These are phyloP conservation scores for Coniferiporia weirii DNA, from an alignment of 1,284 basidiomycete genomes.

Conservation along the genomic window DNA sequence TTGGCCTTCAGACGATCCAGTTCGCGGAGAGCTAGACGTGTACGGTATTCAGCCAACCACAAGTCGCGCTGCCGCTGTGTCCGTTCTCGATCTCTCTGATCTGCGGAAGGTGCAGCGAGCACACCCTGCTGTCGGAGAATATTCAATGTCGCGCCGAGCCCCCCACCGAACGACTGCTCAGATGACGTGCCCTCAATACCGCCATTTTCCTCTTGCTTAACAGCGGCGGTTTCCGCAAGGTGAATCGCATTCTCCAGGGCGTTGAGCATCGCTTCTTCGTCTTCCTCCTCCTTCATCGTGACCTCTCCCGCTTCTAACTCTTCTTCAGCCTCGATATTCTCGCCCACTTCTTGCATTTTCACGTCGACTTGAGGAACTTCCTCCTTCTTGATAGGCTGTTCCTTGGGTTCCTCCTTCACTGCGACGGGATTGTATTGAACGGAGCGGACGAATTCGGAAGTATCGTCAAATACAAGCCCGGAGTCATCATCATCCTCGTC, in stretches of 20 bases:
- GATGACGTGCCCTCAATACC: conserved; percentile 51
- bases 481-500: conserved; percentile 48
- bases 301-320: conserved; percentile 80
- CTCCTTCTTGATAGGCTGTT: conserved; percentile 35
- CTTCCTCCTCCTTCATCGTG: conserved; percentile 71
- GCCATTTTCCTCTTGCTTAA: conserved; percentile 29
- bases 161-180: conserved; percentile 71
- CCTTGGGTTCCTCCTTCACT: conserved; percentile 48
- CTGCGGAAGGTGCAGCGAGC: conserved; percentile 58
- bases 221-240: conserved; percentile 47
- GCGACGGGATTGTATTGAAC: conserved; percentile 63
- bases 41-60: conserved; percentile 86
- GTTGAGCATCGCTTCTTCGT: conserved; percentile 67
- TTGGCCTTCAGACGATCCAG: conserved; percentile 70
- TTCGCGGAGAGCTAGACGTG: conserved; percentile 72
- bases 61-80: conserved; percentile 82
- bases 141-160: conserved; percentile 85
- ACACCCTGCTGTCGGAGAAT: conserved; percentile 93
- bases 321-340: conserved; percentile 55
- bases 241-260: conserved; percentile 66
- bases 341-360: conserved; percentile 41
- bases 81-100: conserved; percentile 75
- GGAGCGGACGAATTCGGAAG: conserved; percentile 92
- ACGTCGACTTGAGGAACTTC: conserved; percentile 45
- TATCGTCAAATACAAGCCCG: conserved; percentile 90